Percentiles rank a stretch among this genome's conserved stretches.
phyloP scores from a whole-genome alignment of 495 filamentous ascomycete genomes.

The Neurospora sublineolata region DNA sequence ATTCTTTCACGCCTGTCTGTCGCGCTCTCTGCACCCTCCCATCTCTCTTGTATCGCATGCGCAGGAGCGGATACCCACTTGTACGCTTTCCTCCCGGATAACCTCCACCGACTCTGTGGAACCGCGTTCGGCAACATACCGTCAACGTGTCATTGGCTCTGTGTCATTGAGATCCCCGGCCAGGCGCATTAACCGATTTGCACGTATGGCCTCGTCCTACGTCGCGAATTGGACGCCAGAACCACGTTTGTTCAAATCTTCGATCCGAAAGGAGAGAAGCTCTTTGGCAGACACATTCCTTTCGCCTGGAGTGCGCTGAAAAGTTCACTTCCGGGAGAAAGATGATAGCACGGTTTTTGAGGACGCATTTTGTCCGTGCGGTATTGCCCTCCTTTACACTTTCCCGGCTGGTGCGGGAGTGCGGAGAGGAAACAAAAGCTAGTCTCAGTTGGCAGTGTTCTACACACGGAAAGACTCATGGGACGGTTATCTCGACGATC shows the following conservation, averaged over 20 bases:
- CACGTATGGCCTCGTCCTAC: slow-evolving; percentile 36
- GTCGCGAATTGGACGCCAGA: slow-evolving; percentile 54
- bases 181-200: slow-evolving; percentile 65
- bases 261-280: neutral
- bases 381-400: slow-evolving; percentile 42
- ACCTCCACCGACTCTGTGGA: slow-evolving; percentile 19
- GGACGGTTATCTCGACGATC: slow-evolving; percentile 15
- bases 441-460: slow-evolving; percentile 70
- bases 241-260: slow-evolving; percentile 14
- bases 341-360: slow-evolving; percentile 63
- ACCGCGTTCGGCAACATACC: slow-evolving; percentile 33
- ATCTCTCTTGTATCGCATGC: slow-evolving; percentile 4
- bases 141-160: slow-evolving; percentile 26
- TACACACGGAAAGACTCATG: slow-evolving; percentile 51
- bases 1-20: slow-evolving; percentile 21
- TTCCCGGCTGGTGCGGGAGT: slow-evolving; percentile 11
- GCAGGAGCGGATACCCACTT: neutral
- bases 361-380: slow-evolving; percentile 73
- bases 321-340: slow-evolving; percentile 28
- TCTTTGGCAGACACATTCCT: slow-evolving; percentile 23
- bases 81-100: neutral
- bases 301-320: slow-evolving; percentile 18
- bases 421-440: slow-evolving; percentile 79
- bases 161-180: slow-evolving; percentile 35
- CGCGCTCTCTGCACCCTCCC: slow-evolving; percentile 24